phyloP scores from a whole-genome alignment of 2,329 filamentous ascomycete species.

The Venturia pyrina region DNA sequence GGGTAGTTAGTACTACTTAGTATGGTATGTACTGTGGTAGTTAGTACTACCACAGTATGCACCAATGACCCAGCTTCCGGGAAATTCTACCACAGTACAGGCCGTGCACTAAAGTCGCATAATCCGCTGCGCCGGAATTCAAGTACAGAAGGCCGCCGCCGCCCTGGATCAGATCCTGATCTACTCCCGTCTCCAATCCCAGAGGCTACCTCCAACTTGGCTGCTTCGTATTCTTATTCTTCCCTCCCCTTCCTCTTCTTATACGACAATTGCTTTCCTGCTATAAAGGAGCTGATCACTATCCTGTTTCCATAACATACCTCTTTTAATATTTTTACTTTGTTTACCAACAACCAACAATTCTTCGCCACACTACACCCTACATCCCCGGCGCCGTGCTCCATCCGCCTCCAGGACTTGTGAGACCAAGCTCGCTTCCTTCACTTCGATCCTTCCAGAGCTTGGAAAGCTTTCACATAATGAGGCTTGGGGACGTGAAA shows the following conservation, averaged over 20 bases:
- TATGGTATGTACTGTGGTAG: no score
- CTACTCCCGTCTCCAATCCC: not conserved
- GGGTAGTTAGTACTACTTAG: no score
- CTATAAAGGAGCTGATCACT: not conserved
- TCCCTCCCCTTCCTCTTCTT: not conserved
- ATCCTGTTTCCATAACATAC: no score
- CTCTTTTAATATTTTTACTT: not conserved
- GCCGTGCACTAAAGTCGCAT: not conserved
- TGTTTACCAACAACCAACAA: not conserved
- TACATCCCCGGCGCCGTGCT: not conserved
- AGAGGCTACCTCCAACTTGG: not conserved
- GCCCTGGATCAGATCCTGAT: not conserved
- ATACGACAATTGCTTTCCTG: no score
- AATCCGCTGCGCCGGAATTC: not conserved
- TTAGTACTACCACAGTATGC: no score
- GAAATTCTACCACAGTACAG: not conserved
- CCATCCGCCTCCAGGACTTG: not conserved
- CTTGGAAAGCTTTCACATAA: not conserved
- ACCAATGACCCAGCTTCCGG: not conserved
- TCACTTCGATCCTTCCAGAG: not conserved
- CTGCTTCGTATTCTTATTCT: not conserved
- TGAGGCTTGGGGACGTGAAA: not conserved
- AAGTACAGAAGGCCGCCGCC: conserved; percentile 3
- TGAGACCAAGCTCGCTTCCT: not conserved
- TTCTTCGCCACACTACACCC: conserved; percentile 1